Conservation (phyloP, 108 stramenopile genomes). For the Nitzschia sp. region DNA sequence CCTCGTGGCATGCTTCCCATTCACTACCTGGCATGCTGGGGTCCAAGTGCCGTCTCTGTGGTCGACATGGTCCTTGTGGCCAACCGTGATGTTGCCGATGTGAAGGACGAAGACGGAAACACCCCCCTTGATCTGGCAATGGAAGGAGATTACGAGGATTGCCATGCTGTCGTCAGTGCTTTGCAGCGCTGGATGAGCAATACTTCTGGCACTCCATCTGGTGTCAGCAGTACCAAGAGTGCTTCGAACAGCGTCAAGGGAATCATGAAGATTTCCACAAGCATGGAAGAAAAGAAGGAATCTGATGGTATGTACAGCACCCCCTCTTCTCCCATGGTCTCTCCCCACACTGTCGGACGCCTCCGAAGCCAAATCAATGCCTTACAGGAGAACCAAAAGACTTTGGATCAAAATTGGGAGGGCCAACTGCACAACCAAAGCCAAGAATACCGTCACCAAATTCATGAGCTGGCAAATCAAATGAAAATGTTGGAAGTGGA, state of each 20-base stretch:
- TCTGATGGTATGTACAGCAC: background rate
- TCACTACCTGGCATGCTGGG: constrained; percentile 84
- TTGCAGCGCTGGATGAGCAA: constrained; percentile 39
- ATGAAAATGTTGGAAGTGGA: constrained; percentile 25
- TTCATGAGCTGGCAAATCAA: constrained; percentile 20
- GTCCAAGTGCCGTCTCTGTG: constrained; percentile 54
- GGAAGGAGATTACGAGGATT: constrained; percentile 60
- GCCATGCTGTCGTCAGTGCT: constrained; percentile 43
- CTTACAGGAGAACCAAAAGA: background rate
- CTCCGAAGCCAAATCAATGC: constrained; percentile 3
- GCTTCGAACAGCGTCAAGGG: background rate
- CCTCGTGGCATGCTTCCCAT: constrained; percentile 84
- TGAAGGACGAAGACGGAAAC: constrained; percentile 70
- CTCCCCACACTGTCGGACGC: constrained; percentile 5
- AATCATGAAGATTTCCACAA: background rate
- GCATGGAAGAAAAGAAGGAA: constrained; percentile 4
- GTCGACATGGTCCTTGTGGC: constrained; percentile 80
- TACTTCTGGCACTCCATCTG: background rate
- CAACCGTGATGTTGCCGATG: constrained; percentile 53
- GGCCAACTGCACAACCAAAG: background rate
- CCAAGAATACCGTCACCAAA: background rate
- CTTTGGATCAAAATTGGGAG: constrained; percentile 9
- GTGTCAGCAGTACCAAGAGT: background rate
- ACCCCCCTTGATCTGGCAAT: constrained; percentile 65
- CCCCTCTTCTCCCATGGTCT: background rate